Percentiles rank a stretch among this genome's conserved stretches.
Conservation (phyloP, 345 rosid genomes). For the Aquilaria sinensis region DNA sequence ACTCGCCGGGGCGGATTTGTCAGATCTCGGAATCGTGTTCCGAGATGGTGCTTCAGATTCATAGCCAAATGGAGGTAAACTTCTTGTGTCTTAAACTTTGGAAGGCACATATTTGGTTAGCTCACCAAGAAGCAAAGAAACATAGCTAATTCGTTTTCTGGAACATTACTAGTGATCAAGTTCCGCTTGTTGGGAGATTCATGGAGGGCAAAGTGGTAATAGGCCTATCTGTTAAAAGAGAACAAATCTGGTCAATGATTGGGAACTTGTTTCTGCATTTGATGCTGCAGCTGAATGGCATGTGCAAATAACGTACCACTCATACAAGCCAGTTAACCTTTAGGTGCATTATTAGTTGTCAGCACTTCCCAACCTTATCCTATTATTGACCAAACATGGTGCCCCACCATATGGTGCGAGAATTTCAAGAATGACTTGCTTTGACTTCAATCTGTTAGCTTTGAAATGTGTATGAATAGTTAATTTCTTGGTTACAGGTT, state of each 20-base stretch:
- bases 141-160: conserved; percentile 1
- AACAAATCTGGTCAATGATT: conserved; percentile 22
- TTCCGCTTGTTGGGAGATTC: conserved; percentile 21
- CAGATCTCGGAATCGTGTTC: conserved; percentile 73
- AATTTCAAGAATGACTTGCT: not conserved
- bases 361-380: not conserved
- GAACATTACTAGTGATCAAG: conserved; percentile 5
- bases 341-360: conserved; percentile 12
- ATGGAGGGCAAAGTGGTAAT: conserved; percentile 9
- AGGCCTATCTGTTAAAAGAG: conserved; percentile 14
- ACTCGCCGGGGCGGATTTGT: conserved; percentile 40
- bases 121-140: not conserved
- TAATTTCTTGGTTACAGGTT: conserved; percentile 33
- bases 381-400: not conserved
- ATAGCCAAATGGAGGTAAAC: conserved; percentile 53
- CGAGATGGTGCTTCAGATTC: conserved; percentile 66
- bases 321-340: not conserved
- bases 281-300: conserved; percentile 8
- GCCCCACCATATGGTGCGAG: conserved; percentile 14
- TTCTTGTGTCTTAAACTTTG: conserved; percentile 3
- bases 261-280: conserved; percentile 5
- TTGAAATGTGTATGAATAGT: not conserved
- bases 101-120: not conserved
- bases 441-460: not conserved
- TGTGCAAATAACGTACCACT: conserved; percentile 13